Base-by-base conservation (phyloP, 108 stramenopile species). In the Cyclotella baltica region DNA sequence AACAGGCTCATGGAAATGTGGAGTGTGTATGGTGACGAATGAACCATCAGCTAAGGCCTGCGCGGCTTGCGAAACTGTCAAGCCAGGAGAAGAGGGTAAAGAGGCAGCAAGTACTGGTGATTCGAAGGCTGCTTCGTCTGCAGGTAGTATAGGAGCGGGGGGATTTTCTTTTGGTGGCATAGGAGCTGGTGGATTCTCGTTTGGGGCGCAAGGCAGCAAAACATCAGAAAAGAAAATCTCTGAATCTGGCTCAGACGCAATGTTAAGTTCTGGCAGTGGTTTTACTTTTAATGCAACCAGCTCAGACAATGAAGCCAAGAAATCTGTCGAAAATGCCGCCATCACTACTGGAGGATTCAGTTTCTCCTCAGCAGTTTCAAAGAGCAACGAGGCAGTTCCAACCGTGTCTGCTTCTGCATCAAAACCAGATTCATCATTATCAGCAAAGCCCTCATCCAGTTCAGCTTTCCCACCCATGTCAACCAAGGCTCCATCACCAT, bases 1-100 rank as follows among this genome's bases (percentile, higher is more conserved):
- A 56, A 80, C 86, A 55, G 88, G 86, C 35, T 87, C 83, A 22
- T 97, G 96, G 96, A 97, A 95, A 75, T 97, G 96, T 75, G 85
- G 81, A 9, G 70, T 84, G 20, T 96, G 96, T 72, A 87, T 90
- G 64, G 90, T 95, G 19, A 86, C 68, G 13, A 97, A 96, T 85
- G 58, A 66, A 0, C 78, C 74, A 22, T 80, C 66, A 23, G 67
- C 15, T 28, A 77, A 66, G 29, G 78, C 80, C 66, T 97, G 96
- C 67, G 68, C 62, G 25, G 87, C 96, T 23, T 97, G 96, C 73
- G 96, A 97, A 67, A 86, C 93, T 13, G 35, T 66, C 15, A 87
- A 89, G 66, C 89, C 94, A 10, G 94, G 94, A 0, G 74, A 69
- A 50, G 81, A 88, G 57, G 73, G 57, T 13, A 79, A 48, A 62